Evolutionary conservation across 257 asterid genomes (phyloP).

Genomic region (Verbascum thapsus): DNA sequence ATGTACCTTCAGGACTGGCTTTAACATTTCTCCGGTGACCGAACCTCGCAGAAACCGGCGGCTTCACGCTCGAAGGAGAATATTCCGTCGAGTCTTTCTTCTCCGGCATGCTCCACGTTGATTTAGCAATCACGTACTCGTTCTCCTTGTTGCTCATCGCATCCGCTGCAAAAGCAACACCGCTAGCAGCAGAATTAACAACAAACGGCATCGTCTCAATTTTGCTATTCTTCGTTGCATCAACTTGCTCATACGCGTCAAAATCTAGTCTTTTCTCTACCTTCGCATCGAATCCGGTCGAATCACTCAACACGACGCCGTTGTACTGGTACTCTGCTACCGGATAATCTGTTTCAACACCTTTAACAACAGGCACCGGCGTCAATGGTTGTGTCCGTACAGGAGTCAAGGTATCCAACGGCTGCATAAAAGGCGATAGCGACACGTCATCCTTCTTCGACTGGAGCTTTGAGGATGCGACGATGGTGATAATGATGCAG

Average conservation of each 20-base stretch:
- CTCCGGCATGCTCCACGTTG: slow-evolving; percentile 34
- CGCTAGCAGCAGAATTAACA: slow-evolving; percentile 7
- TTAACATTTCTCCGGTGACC: slow-evolving; percentile 63
- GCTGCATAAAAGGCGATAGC: slow-evolving; percentile 9
- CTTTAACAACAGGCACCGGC: slow-evolving; percentile 17
- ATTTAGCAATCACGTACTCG: slow-evolving; percentile 37
- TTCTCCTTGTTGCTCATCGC: slow-evolving; percentile 42
- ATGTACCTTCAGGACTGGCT: slow-evolving; percentile 77
- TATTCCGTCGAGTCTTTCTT: slow-evolving; percentile 7
- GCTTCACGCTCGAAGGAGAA: slow-evolving; percentile 44
- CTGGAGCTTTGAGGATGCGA: slow-evolving; percentile 74
- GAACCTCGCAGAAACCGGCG: slow-evolving; percentile 67
- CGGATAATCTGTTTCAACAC: slow-evolving; percentile 15
- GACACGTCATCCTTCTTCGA: slow-evolving; percentile 38
- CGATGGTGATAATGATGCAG: slow-evolving; percentile 76
- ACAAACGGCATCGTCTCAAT: slow-evolving; percentile 24
- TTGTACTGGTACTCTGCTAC: slow-evolving; percentile 27
- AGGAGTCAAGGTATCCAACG: slow-evolving; percentile 5
- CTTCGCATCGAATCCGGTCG: slow-evolving; percentile 23
- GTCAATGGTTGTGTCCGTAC: slow-evolving; percentile 11
- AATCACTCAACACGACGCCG: slow-evolving; percentile 34
- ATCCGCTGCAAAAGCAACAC: slow-evolving; percentile 28
- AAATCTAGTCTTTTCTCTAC: slow-evolving; percentile 31
- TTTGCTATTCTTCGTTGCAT: background rate
- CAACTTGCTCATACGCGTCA: slow-evolving; percentile 19